A percentile compares a stretch with the other conserved stretches of the same genome.
Conservation (phyloP, 495 filamentous ascomycete species). For the Immersiella caudata region DNA sequence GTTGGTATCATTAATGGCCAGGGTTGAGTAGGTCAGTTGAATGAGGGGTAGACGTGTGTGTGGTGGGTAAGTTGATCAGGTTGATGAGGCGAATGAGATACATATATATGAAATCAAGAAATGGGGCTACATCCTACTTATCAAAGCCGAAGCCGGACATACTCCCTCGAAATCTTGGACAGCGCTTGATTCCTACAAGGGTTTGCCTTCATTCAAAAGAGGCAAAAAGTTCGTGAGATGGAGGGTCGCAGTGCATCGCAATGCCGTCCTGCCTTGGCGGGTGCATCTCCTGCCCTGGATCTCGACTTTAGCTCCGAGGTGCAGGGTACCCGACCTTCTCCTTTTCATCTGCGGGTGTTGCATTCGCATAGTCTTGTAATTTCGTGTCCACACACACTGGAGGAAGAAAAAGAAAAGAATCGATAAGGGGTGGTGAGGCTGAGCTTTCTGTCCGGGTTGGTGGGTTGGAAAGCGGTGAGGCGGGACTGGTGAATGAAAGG, state of each 20-base stretch:
- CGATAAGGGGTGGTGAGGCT: not conserved
- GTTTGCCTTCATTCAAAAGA: not conserved
- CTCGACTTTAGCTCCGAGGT: not conserved
- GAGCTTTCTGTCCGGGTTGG: not conserved
- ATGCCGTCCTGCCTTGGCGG: not conserved
- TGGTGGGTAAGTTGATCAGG: not conserved
- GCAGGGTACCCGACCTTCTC: not conserved
- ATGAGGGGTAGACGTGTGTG: not conserved
- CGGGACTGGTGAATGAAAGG: slow-evolving; percentile 1
- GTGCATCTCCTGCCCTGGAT: not conserved
- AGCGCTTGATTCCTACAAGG: too few relatives aligned
- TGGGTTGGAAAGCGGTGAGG: not conserved
- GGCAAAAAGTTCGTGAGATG: not conserved
- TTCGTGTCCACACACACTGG: not conserved
- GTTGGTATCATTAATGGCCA: too few relatives aligned
- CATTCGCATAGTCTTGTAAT: not conserved
- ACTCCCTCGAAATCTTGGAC: too few relatives aligned
- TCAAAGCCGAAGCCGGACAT: too few relatives aligned
- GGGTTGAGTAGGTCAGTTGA: not conserved
- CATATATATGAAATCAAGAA: not conserved
- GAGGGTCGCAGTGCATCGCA: not conserved
- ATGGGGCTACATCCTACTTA: not conserved
- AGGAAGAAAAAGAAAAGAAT: not conserved
- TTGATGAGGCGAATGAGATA: not conserved
- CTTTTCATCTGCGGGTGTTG: not conserved